Conservation (phyloP, 176 grass and related monocot species). For the Metroxylon sagu region DNA sequence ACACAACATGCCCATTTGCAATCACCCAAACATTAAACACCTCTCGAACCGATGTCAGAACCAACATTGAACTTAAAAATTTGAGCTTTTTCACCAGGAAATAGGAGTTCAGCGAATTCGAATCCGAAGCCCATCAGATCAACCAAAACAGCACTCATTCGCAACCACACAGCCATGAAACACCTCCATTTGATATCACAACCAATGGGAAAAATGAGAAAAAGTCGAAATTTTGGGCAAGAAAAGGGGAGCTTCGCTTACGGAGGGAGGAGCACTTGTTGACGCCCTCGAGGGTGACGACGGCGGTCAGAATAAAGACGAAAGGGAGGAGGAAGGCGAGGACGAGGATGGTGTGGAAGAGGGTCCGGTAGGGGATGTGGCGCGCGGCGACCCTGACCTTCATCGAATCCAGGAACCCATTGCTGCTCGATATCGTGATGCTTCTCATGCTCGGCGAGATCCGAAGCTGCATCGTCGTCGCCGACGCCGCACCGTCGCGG, state of each 20-base stretch:
- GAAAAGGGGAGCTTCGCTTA: constrained; percentile 23
- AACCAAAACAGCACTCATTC: no score
- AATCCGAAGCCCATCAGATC: no score
- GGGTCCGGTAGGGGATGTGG: constrained; percentile 29
- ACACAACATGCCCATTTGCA: no score
- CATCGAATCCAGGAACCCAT: constrained; percentile 90
- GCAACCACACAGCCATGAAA: no score
- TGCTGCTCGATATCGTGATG: constrained; percentile 97
- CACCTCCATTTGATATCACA: no score
- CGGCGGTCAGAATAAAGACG: constrained; percentile 66
- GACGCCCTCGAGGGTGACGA: constrained; percentile 72
- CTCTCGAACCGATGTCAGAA: no score
- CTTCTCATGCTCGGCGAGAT: constrained; percentile 99
- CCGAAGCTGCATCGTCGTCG: constrained; percentile 88
- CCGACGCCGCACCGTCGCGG: constrained; percentile 41
- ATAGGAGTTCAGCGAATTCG: no score
- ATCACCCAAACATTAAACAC: no score
- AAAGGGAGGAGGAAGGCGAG: constrained; percentile 30
- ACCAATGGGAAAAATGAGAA: no score
- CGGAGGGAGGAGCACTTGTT: constrained; percentile 88
- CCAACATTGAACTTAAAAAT: no score
- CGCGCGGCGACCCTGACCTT: constrained; percentile 77
- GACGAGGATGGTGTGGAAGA: constrained; percentile 40
- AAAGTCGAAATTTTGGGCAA: no score
- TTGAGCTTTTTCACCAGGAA: no score